Base-by-base conservation (phyloP, 495 filamentous ascomycete genomes). In the Aspergillus homomorphus region DNA sequence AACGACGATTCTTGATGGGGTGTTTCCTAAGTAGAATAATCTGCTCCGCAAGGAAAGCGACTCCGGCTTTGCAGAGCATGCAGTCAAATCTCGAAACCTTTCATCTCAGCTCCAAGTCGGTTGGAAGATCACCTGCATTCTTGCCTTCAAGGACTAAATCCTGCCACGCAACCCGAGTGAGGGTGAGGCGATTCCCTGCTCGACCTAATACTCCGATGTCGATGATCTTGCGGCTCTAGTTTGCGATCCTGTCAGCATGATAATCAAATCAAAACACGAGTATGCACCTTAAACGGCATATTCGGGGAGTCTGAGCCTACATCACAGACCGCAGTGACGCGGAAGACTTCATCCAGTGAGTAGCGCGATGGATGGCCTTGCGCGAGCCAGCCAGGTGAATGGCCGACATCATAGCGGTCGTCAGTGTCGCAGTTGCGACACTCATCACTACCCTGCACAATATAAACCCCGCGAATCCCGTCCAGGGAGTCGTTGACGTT, bases 201-300 rank as follows among this genome's bases (percentile, higher is more conserved):
- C n/a, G 1, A 4, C 45, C 45, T 44, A 50, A 18, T 23, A 57
- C 33, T 41, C 54, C 54, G 1, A 57, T 3, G n/a, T 57, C 45
- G 16, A 57, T 30, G 23, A 57, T 50, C 54, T 49, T 50, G 15
- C 44, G 43, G n/a, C 24, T 23, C 54, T 57, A 20, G 2, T 22
- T 6, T 8, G 20, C 0, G 3, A 12, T 43, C 6, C 4, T 42
- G 20, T 26, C 33, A 33, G 16, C 43, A 49, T 46, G n/a, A 50
- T 19, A n/a, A 4, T 41, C n/a, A 16, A 1, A 28, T 3, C 3
- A 21, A 1, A 28, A 19, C 7, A 28, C 28, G 1, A 26, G 33
- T 20, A 38, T 0, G 16, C 5, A 38, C 26, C 26, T 4, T 4
- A 9, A 28, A 28, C 4, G 26, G 9, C 26, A 28, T 4, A 9